These are phyloP conservation scores for Bassia scoparia DNA, from an alignment of 148 eudicot genomes.

Conservation along the genomic window DNA sequence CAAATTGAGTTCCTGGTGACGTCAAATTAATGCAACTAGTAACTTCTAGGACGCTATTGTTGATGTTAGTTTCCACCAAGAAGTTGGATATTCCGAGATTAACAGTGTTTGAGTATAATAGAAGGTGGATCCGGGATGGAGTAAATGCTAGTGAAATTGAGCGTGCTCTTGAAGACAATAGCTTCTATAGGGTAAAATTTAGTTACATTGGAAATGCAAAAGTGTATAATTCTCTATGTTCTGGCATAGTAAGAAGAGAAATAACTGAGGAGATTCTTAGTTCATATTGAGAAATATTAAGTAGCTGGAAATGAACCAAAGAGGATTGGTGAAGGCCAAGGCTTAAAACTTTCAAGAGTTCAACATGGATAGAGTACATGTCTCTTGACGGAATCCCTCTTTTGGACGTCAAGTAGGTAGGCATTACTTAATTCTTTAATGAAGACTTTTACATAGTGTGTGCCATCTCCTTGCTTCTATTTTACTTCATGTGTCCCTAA, in stretches of 20 bases:
- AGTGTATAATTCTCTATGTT: background rate
- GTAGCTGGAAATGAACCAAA: background rate
- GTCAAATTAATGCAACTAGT: too few relatives aligned
- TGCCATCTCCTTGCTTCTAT: background rate
- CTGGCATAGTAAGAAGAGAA: background rate
- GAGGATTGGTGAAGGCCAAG: background rate
- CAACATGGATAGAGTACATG: background rate
- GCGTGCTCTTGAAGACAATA: too few relatives aligned
- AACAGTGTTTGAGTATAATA: too few relatives aligned
- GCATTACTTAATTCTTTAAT: background rate
- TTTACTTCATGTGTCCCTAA: background rate
- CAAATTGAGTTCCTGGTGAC: too few relatives aligned
- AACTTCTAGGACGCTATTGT: too few relatives aligned
- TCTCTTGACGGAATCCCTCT: background rate
- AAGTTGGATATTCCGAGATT: too few relatives aligned
- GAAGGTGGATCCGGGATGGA: too few relatives aligned
- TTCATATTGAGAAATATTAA: background rate
- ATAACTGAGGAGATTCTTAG: background rate
- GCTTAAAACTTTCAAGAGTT: background rate
- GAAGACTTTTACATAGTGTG: background rate
- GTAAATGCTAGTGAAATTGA: too few relatives aligned
- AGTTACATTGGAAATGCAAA: too few relatives aligned
- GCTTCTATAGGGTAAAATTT: too few relatives aligned
- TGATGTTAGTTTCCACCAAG: too few relatives aligned
- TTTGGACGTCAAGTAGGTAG: background rate